phyloP scores from a whole-genome alignment of 2,329 filamentous ascomycete genomes.

The Pyrenochaeta sp. region DNA sequence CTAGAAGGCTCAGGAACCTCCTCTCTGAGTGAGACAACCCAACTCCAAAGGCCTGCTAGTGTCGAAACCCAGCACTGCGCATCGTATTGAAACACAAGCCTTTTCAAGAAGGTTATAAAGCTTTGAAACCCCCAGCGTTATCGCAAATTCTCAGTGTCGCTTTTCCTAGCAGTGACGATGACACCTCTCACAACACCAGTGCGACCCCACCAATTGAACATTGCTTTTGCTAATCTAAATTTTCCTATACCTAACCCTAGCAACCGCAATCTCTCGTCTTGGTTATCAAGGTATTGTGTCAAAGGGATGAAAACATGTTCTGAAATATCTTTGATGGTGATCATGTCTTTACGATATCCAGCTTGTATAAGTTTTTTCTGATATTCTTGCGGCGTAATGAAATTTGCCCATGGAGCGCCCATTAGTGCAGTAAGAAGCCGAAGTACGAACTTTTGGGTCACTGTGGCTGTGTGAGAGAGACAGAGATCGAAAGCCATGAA shows the following conservation, averaged over 20 bases:
- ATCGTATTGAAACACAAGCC: too few species aligned
- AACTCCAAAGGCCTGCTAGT: too few species aligned
- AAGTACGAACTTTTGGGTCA: slow-evolving; percentile 41
- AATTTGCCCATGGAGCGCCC: slow-evolving; percentile 60
- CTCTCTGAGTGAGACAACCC: too few species aligned
- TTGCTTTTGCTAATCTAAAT: slow-evolving; percentile 40
- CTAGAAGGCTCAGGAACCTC: too few species aligned
- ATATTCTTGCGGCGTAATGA: slow-evolving; percentile 59
- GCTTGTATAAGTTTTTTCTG: slow-evolving; percentile 54
- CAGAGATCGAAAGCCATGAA: slow-evolving; percentile 66
- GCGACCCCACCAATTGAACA: slow-evolving; percentile 56
- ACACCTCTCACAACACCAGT: slow-evolving; percentile 50
- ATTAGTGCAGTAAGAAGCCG: slow-evolving; percentile 57
- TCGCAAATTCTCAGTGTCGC: neutral
- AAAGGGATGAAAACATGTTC: slow-evolving; percentile 63
- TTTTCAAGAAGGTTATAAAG: too few species aligned
- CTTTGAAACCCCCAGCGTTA: neutral
- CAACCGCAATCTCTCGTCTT: slow-evolving; percentile 43
- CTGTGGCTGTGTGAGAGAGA: slow-evolving; percentile 32
- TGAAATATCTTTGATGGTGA: slow-evolving; percentile 62
- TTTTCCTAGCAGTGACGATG: slow-evolving; percentile 49
- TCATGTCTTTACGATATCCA: slow-evolving; percentile 56
- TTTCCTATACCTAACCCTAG: slow-evolving; percentile 51
- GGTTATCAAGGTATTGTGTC: slow-evolving; percentile 53
- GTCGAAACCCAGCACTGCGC: too few species aligned